Evolutionary conservation across 1,139 yeast species (phyloP).

Genomic region (Lodderomyces orthopsilosis): DNA sequence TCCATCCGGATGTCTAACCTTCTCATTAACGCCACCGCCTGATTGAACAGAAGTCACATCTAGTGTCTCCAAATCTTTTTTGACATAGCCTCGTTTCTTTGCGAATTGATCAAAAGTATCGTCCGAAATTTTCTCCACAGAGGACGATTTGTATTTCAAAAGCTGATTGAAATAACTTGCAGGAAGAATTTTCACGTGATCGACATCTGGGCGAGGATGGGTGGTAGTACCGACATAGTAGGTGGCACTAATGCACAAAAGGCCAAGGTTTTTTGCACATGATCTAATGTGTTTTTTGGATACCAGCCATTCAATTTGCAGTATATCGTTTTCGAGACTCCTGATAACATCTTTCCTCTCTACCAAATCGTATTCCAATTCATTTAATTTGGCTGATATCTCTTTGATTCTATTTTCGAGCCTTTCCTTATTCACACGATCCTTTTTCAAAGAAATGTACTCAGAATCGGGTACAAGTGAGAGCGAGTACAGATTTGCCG

Average conservation of each 20-base stretch:
- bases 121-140: conserved; percentile 45
- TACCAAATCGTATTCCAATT: neutral
- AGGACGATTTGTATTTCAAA: conserved; percentile 40
- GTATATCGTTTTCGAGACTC: neutral
- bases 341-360: neutral
- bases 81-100: conserved; percentile 46
- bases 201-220: conserved; percentile 52
- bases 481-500: conserved; percentile 9
- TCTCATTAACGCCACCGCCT: neutral
- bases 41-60: neutral
- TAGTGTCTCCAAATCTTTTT: conserved; percentile 14
- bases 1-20: neutral
- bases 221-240: conserved; percentile 61
- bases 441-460: conserved; percentile 18
- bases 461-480: conserved; percentile 25
- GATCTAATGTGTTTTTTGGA: neutral
- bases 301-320: neutral
- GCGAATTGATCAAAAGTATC: conserved; percentile 46
- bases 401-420: neutral
- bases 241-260: conserved; percentile 52
- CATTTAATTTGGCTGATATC: neutral
- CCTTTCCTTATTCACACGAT: neutral
- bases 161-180: conserved; percentile 60
- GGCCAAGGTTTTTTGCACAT: conserved; percentile 38
- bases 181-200: conserved; percentile 62